phyloP scores from a whole-genome alignment of 2,329 filamentous ascomycete species.

The Aspergillus fumigatiaffinis region DNA sequence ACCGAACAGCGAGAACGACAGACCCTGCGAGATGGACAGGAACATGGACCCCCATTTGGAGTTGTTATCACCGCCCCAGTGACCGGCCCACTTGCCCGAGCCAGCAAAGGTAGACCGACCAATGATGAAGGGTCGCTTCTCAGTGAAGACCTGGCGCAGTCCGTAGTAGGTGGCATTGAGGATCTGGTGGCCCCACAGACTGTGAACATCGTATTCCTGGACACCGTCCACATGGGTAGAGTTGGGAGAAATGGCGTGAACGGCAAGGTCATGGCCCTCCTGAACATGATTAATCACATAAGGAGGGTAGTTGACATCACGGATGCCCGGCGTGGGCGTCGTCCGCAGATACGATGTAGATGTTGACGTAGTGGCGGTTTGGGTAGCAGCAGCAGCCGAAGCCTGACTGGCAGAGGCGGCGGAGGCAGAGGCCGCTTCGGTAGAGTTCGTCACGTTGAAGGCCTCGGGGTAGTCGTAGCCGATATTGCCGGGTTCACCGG shows the following conservation, averaged over 20 bases:
- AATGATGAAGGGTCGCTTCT: conserved; percentile 77
- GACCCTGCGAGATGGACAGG: conserved; percentile 71
- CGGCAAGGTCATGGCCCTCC: conserved; percentile 60
- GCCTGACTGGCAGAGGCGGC: conserved; percentile 52
- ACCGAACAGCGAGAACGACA: conserved; percentile 70
- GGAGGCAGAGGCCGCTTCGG: conserved; percentile 60
- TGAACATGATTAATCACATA: conserved; percentile 73
- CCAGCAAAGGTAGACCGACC: conserved; percentile 78
- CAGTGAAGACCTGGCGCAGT: conserved; percentile 60
- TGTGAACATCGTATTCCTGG: conserved; percentile 79
- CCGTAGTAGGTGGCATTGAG: conserved; percentile 72
- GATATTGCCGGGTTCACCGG: conserved; percentile 60
- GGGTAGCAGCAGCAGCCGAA: conserved; percentile 33
- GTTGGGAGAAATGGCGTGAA: conserved; percentile 71
- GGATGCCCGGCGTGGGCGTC: conserved; percentile 58
- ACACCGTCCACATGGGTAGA: conserved; percentile 71
- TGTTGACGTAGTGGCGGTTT: conserved; percentile 27
- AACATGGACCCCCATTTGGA: conserved; percentile 71
- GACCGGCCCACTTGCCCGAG: conserved; percentile 69
- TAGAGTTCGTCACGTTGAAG: conserved; percentile 65
- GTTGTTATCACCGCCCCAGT: conserved; percentile 77
- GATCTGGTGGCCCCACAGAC: conserved; percentile 71
- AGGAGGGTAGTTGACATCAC: conserved; percentile 69
- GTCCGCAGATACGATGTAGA: conserved; percentile 53
- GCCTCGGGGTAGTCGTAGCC: conserved; percentile 63